Evolutionary conservation across 495 filamentous ascomycete species (phyloP).

Genomic region (Bacidia gigantensis): DNA sequence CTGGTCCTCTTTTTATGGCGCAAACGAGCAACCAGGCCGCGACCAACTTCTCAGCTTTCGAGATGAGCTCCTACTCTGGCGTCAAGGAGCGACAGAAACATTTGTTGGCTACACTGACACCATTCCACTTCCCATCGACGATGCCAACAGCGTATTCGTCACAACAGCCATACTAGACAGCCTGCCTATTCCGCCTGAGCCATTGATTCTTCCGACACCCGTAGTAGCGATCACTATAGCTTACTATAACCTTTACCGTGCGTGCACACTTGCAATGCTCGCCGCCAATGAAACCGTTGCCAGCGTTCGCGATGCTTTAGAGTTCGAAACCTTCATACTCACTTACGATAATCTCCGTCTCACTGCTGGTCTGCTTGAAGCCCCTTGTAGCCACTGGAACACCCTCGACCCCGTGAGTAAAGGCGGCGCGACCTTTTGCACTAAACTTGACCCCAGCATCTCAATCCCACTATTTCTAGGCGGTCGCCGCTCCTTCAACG

Average conservation of each 20-base stretch:
- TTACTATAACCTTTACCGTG: neutral
- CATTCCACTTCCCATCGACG: neutral
- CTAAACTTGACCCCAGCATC: neutral
- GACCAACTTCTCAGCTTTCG: neutral
- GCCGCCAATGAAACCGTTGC: neutral
- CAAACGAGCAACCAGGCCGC: neutral
- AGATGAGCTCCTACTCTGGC: neutral
- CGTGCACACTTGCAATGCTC: neutral
- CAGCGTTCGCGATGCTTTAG: neutral
- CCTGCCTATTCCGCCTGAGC: neutral
- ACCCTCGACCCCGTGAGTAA: too few species aligned
- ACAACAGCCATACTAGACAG: neutral
- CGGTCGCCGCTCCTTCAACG: neutral
- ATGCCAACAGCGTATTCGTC: neutral
- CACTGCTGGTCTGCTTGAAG: neutral
- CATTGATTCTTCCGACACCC: neutral
- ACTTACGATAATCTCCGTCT: neutral
- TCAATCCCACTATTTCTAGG: neutral
- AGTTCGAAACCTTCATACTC: neutral
- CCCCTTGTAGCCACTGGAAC: too few species aligned
- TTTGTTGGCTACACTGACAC: neutral
- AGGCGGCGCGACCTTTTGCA: neutral
- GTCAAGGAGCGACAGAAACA: neutral
- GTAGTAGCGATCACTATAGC: neutral
- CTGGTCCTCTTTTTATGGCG: neutral